Base-by-base conservation (phyloP, 192 early-diverging fungal genomes). In the Backusella morwellensis region DNA sequence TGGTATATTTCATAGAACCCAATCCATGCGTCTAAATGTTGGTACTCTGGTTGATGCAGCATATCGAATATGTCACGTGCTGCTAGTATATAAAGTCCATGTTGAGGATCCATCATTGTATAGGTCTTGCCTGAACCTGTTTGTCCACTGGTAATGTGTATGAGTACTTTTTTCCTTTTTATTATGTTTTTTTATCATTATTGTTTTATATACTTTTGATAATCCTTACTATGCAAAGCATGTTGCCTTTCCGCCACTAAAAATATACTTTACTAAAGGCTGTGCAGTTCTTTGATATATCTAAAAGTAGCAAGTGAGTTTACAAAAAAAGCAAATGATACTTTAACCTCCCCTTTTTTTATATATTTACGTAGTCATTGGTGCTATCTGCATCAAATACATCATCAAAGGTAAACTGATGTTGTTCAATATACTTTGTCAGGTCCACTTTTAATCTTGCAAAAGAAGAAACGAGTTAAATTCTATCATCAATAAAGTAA, bases 1-100 rank as follows among this genome's bases (percentile, higher is more conserved):
- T 97, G 95, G 81, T 99, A 99, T 71, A 99, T 98, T 81, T 99
- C 98, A 81, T 97, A 98, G 75, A 98, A 98, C 35, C 91, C 92
- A 79, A 97, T 96, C 74, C 87, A 96, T 21, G 94, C 94, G 19
- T 90, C 80, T 59, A 98, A 79, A 82, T 97, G 91, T 19, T 83
- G 74, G 84, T 95, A 90, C 70, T 95, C 81, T 7, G 93, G 91
- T n/a, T 79, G 89, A 34, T 87, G 83, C 3, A 97, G 83, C 69
- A 94, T 75, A 11, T 88, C 81, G 83, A 99, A 97, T 71, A 99
- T 93, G 81, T 99, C 98, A 9, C 93, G 85, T 0, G 96, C 95
- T 0, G 98, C 98, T 74, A 93, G 86, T 7, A 97, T 95, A 72
- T 98, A 99, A 23, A 98, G 89, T 0, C 97, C 98, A 75, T 96